Percentiles rank a stretch among this genome's conserved stretches.
phyloP scores from a whole-genome alignment of 129 eudicot genomes.

The Pulicaria dysenterica region DNA sequence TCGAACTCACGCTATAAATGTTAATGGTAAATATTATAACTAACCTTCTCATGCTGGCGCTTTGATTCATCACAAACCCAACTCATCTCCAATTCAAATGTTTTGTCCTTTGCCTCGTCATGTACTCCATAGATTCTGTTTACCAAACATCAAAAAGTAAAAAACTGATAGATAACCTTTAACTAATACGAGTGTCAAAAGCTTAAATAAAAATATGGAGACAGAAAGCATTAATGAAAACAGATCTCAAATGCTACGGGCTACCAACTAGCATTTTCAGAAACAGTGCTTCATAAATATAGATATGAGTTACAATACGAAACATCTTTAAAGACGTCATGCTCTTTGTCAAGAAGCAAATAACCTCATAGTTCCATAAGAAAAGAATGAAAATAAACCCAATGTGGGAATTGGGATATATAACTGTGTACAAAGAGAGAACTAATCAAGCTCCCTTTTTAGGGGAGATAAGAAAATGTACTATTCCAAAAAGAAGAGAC shows the following conservation, averaged over 20 bases:
- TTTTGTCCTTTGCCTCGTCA: constrained; percentile 98
- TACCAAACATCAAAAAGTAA: constrained; percentile 16
- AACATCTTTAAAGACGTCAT: too few species aligned
- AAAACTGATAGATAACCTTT: not conserved
- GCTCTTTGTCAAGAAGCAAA: too few species aligned
- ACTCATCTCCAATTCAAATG: constrained; percentile 94
- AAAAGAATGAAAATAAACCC: too few species aligned
- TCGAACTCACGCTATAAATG: not conserved
- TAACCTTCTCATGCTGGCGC: constrained; percentile 95
- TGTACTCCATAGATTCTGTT: constrained; percentile 92
- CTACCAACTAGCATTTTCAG: not conserved
- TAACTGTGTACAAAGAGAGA: too few species aligned
- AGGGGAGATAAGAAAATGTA: not conserved
- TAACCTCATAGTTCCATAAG: too few species aligned
- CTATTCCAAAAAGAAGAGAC: not conserved
- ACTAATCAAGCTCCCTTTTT: not conserved
- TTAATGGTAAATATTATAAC: not conserved
- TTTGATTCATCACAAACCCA: constrained; percentile 99
- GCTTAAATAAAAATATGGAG: not conserved
- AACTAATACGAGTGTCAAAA: not conserved
- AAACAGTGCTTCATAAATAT: too few species aligned
- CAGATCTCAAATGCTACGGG: not conserved
- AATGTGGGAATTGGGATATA: too few species aligned
- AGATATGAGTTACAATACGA: too few species aligned
- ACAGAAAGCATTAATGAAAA: not conserved